Evolutionary conservation across 1,284 basidiomycete species (phyloP).

Genomic region (Tylopilus sp.): DNA sequence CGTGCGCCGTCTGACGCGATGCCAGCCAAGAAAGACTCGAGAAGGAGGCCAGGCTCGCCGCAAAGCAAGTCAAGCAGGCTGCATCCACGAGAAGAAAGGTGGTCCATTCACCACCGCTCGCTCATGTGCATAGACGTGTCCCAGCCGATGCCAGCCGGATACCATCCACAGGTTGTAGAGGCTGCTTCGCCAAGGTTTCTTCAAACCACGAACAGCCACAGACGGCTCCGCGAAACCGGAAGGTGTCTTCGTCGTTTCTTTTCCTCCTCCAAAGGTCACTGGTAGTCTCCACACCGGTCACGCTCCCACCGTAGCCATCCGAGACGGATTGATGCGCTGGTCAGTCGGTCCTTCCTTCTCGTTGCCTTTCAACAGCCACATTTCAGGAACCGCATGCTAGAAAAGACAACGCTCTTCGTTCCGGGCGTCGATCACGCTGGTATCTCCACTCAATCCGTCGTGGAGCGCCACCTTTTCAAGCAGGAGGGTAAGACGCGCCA

Average conservation of each 20-base stretch:
- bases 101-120: slow-evolving; percentile 9
- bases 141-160: slow-evolving; percentile 82
- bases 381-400: slow-evolving; percentile 89
- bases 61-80: slow-evolving; percentile 62
- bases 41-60: slow-evolving; percentile 75
- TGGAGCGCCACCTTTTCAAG: slow-evolving; percentile 91
- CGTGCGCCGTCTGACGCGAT: slow-evolving; percentile 2
- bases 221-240: slow-evolving; percentile 56
- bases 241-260: slow-evolving; percentile 82
- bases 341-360: slow-evolving; percentile 36
- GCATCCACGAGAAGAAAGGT: slow-evolving; percentile 79
- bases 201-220: slow-evolving; percentile 69
- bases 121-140: slow-evolving; percentile 61
- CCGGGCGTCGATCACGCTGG: slow-evolving; percentile 99
- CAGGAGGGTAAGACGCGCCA: slow-evolving; percentile 80
- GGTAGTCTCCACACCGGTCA: slow-evolving; percentile 97
- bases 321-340: slow-evolving; percentile 88
- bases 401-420: slow-evolving; percentile 85
- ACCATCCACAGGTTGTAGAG: slow-evolving; percentile 95
- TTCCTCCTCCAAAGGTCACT: slow-evolving; percentile 98
- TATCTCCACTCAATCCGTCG: slow-evolving; percentile 97
- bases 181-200: slow-evolving; percentile 91
- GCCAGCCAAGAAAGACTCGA: slow-evolving; percentile 67
- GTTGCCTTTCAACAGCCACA: not conserved
- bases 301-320: slow-evolving; percentile 88